phyloP scores from a whole-genome alignment of 768 basidiomycete species.

The Pleurotus giganteus region DNA sequence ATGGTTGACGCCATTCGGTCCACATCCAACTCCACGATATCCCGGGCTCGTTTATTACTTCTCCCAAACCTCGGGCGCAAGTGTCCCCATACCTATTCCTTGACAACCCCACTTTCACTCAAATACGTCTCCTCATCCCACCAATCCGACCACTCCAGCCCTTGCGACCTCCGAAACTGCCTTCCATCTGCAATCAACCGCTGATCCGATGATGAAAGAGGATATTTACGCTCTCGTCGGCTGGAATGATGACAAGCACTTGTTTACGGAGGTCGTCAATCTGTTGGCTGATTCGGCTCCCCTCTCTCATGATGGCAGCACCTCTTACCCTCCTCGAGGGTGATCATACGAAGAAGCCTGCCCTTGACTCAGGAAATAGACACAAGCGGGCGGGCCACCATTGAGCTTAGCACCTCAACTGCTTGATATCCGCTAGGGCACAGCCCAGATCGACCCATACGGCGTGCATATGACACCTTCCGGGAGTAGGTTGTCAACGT shows the following conservation, averaged over 20 bases:
- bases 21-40: too few relatives aligned
- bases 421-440: slow-evolving; percentile 74
- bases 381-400: slow-evolving; percentile 76
- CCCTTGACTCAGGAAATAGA: slow-evolving; percentile 63
- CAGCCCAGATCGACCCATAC: slow-evolving; percentile 84
- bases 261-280: slow-evolving; percentile 81
- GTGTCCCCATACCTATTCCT: too few relatives aligned
- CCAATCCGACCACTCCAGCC: background rate
- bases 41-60: too few relatives aligned
- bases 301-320: background rate
- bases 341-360: slow-evolving; percentile 56
- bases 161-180: slow-evolving; percentile 62
- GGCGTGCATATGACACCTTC: slow-evolving; percentile 84
- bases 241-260: slow-evolving; percentile 99
- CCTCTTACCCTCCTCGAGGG: background rate
- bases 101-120: too few relatives aligned
- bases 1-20: too few relatives aligned
- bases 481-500: slow-evolving; percentile 82
- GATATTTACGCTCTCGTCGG: slow-evolving; percentile 81
- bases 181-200: slow-evolving; percentile 69
- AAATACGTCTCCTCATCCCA: too few relatives aligned
- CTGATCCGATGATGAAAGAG: slow-evolving; percentile 69
- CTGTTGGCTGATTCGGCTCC: slow-evolving; percentile 59
- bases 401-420: slow-evolving; percentile 71
- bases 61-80: too few relatives aligned